Conservation (phyloP, 208 protist species). For the Trichomonas gallinae region DNA sequence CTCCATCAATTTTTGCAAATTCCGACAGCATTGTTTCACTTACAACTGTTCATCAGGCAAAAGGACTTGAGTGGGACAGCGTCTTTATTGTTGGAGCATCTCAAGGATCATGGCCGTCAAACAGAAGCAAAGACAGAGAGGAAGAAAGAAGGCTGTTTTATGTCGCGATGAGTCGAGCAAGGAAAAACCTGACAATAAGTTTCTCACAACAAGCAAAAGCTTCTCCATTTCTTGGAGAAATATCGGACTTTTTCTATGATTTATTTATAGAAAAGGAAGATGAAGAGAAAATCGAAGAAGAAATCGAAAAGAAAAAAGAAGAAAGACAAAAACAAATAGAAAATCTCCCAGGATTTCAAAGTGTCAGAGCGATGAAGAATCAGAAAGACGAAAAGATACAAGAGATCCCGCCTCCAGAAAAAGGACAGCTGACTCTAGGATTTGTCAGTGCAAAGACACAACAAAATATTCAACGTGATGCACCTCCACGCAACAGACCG, state of each 20-base stretch:
- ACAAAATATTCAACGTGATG: neutral
- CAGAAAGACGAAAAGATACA: neutral
- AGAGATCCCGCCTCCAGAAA: neutral
- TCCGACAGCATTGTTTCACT: neutral
- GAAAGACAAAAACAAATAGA: neutral
- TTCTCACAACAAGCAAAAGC: neutral
- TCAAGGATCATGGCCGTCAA: neutral
- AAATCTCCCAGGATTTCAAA: neutral
- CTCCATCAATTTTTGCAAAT: no score
- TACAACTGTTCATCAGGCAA: neutral
- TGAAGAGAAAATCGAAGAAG: neutral
- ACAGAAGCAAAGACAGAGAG: neutral
- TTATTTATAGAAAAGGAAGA: neutral
- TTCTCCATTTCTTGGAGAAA: neutral
- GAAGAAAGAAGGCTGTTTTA: slow-evolving; percentile 15
- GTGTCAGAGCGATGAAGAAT: neutral
- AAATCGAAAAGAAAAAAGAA: neutral
- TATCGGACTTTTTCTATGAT: neutral
- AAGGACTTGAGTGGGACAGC: slow-evolving; percentile 10
- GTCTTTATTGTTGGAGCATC: neutral
- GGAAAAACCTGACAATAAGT: neutral
- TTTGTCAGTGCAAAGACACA: neutral
- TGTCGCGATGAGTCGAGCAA: neutral
- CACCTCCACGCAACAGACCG: neutral
- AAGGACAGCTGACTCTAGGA: neutral